Conservation (phyloP, 1,284 basidiomycete species). For the Heterobasidion annosum region DNA sequence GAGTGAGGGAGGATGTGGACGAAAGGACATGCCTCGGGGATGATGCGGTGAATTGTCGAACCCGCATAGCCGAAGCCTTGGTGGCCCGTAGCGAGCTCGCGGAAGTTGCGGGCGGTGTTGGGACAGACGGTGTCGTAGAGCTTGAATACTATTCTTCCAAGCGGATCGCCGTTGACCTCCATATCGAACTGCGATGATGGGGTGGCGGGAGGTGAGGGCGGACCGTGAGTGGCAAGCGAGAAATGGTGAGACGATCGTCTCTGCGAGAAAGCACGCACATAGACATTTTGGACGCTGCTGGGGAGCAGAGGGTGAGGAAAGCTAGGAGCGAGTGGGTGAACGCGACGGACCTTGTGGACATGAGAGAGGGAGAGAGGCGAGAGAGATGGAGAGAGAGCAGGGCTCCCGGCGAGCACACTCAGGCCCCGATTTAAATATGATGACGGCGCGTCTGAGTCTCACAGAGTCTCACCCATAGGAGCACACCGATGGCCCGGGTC, state of each 20-base stretch:
- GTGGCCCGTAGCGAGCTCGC: slow-evolving; percentile 67
- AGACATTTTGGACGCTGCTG: neutral
- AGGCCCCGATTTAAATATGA: too few species aligned
- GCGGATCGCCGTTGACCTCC: slow-evolving; percentile 56
- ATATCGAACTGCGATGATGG: slow-evolving; percentile 73
- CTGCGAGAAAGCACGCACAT: neutral
- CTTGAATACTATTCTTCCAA: slow-evolving; percentile 71
- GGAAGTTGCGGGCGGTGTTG: slow-evolving; percentile 77
- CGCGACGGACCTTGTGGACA: too few species aligned
- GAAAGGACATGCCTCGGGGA: slow-evolving; percentile 39
- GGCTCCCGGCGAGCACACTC: too few species aligned
- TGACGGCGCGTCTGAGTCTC: too few species aligned
- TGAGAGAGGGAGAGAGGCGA: too few species aligned
- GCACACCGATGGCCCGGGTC: too few species aligned
- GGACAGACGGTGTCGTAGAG: slow-evolving; percentile 64
- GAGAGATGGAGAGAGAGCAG: too few species aligned
- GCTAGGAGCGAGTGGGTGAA: too few species aligned
- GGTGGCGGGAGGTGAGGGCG: neutral
- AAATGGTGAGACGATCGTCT: slow-evolving; percentile 1
- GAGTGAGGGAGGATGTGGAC: neutral
- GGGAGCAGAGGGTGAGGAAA: neutral
- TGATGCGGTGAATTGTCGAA: slow-evolving; percentile 81
- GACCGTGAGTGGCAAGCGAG: neutral
- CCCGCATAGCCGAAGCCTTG: slow-evolving; percentile 64
- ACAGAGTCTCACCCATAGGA: too few species aligned